phyloP scores from a whole-genome alignment of 2,329 filamentous ascomycete species.

The Nothophaeocryptopus gaeumannii region DNA sequence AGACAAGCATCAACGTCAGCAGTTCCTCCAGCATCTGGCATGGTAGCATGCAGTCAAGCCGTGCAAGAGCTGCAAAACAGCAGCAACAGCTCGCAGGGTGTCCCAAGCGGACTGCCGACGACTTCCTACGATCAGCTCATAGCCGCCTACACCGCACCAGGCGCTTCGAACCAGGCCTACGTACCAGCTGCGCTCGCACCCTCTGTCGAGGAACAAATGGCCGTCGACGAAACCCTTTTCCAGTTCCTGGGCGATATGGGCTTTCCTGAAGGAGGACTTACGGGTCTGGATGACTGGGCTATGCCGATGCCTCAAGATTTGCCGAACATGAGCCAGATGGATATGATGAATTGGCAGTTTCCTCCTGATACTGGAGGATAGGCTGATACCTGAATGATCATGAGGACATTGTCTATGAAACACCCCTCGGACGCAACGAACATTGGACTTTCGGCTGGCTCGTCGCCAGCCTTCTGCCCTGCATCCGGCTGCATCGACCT shows the following conservation, averaged over 20 bases:
- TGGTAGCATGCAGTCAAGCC: background rate
- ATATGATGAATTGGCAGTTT: conserved; percentile 18
- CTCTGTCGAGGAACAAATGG: conserved; percentile 14
- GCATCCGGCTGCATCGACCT: too few species aligned
- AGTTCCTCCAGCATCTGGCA: background rate
- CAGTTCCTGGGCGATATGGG: conserved; percentile 23
- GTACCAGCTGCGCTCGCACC: too few species aligned
- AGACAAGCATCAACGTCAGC: background rate
- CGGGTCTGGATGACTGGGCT: conserved; percentile 28
- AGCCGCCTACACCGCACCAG: background rate
- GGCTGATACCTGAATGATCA: too few species aligned
- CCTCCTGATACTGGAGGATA: background rate
- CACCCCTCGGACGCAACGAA: too few species aligned
- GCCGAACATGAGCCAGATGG: conserved; percentile 3
- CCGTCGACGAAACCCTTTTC: conserved; percentile 23
- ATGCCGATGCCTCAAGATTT: conserved; percentile 13
- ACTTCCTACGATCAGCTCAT: background rate
- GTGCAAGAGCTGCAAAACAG: background rate
- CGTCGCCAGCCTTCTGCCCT: too few species aligned
- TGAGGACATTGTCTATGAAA: too few species aligned
- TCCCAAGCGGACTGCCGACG: background rate
- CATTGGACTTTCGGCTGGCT: too few species aligned
- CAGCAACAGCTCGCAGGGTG: background rate
- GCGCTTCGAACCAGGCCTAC: too few species aligned
- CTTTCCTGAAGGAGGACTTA: conserved; percentile 23